Conservation (phyloP, 73 alveolate species). For the Paramecium octaurelia region DNA sequence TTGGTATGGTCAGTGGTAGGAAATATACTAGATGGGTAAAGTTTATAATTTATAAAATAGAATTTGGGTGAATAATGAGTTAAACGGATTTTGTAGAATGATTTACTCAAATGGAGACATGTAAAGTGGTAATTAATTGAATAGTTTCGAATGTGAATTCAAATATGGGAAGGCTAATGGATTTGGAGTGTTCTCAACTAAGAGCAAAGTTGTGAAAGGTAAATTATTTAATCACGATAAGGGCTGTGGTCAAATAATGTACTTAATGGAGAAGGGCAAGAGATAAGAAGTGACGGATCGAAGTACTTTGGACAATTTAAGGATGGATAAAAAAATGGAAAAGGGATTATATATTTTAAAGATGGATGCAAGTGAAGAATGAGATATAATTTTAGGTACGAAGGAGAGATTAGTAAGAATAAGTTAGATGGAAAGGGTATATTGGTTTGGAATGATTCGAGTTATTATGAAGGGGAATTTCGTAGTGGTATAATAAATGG, state of each 20-base stretch:
- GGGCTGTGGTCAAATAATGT: conserved; percentile 18
- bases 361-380: conserved; percentile 21
- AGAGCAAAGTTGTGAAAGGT: conserved; percentile 28
- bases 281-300: not conserved
- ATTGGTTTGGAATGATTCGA: not conserved
- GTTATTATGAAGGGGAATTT: not conserved
- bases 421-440: not conserved
- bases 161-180: conserved; percentile 25
- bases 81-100: conserved; percentile 34
- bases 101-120: conserved; percentile 31
- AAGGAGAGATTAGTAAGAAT: conserved; percentile 5
- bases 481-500: not conserved
- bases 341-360: not conserved
- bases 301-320: not conserved
- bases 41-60: not conserved
- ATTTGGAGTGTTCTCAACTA: not conserved
- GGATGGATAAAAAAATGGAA: conserved; percentile 11
- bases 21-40: conserved; percentile 17
- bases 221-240: not conserved
- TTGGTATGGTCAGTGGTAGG: not conserved
- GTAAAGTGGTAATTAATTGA: not conserved
- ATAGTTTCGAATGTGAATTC: conserved; percentile 28
- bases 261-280: not conserved
- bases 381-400: not conserved
- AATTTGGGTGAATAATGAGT: not conserved